phyloP scores from a whole-genome alignment of 345 rosid genomes.

The Anastatica hierochuntica region DNA sequence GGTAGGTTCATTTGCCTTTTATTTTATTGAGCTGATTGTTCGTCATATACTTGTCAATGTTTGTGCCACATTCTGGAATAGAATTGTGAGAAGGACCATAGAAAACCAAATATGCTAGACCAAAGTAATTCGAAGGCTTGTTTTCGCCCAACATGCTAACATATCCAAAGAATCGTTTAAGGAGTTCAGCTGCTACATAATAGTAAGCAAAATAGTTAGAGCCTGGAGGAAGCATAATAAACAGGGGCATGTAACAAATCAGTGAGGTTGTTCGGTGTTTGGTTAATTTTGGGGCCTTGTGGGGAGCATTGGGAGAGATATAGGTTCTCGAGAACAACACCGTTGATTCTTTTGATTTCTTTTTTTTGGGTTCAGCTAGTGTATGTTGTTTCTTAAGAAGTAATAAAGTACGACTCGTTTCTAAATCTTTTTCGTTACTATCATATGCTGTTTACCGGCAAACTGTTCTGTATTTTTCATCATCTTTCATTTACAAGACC shows the following conservation, averaged over 20 bases:
- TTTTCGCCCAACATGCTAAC: background rate
- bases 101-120: slow-evolving; percentile 1
- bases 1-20: background rate
- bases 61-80: slow-evolving; percentile 3
- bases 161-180: background rate
- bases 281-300: background rate
- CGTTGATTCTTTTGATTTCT: background rate
- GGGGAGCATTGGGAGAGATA: background rate
- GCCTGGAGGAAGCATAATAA: background rate
- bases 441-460: background rate
- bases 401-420: background rate
- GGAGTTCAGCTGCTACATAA: background rate
- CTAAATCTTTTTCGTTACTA: background rate
- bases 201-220: background rate
- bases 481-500: slow-evolving; percentile 1
- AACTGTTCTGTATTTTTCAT: background rate
- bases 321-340: background rate
- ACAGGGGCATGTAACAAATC: background rate
- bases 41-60: slow-evolving; percentile 1
- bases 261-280: background rate
- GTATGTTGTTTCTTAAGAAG: background rate
- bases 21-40: background rate
- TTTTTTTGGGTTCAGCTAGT: background rate
- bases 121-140: background rate
- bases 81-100: background rate